Percentiles rank a stretch among this genome's conserved stretches.
Conservation (phyloP, 805 yeast genomes). For the Nakazawaea holstii region DNA sequence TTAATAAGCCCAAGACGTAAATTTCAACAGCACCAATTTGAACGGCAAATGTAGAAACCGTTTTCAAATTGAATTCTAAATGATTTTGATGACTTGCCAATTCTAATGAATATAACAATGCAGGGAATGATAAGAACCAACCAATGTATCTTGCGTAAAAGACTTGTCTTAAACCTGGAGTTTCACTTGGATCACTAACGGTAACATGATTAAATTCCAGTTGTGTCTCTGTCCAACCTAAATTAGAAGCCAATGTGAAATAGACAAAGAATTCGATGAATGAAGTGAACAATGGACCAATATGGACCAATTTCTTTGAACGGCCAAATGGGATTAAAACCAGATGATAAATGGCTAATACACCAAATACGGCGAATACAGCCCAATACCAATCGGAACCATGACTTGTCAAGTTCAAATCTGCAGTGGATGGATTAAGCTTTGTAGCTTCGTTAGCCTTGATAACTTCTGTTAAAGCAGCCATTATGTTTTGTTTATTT, state of each 20-base stretch:
- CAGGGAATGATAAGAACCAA: conserved; percentile 53
- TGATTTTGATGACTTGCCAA: conserved; percentile 26
- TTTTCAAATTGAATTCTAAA: conserved; percentile 24
- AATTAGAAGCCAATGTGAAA: conserved; percentile 51
- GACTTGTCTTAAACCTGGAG: conserved; percentile 39
- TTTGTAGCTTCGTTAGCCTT: conserved; percentile 31
- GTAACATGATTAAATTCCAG: conserved; percentile 45
- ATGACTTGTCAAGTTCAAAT: conserved; percentile 46
- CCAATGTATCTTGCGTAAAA: conserved; percentile 53
- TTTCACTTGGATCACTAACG: conserved; percentile 19
- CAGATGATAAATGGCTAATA: conserved; percentile 24
- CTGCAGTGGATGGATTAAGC: conserved; percentile 39
- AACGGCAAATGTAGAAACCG: conserved; percentile 31
- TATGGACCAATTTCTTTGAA: conserved; percentile 28
- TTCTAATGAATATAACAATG: conserved; percentile 28
- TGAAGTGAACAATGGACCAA: conserved; percentile 36
- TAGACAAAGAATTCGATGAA: conserved; percentile 42
- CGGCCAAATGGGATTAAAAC: conserved; percentile 24
- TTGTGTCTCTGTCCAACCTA: conserved; percentile 45
- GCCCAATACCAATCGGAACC: conserved; percentile 73
- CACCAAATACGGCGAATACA: conserved; percentile 42
- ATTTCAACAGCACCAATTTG: conserved; percentile 41
- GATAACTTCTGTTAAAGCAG: conserved; percentile 1
- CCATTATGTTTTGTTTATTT: neutral
- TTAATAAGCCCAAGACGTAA: conserved; percentile 47